phyloP scores from a whole-genome alignment of 2,329 filamentous ascomycete species.

The Harringtonia aguacate region DNA sequence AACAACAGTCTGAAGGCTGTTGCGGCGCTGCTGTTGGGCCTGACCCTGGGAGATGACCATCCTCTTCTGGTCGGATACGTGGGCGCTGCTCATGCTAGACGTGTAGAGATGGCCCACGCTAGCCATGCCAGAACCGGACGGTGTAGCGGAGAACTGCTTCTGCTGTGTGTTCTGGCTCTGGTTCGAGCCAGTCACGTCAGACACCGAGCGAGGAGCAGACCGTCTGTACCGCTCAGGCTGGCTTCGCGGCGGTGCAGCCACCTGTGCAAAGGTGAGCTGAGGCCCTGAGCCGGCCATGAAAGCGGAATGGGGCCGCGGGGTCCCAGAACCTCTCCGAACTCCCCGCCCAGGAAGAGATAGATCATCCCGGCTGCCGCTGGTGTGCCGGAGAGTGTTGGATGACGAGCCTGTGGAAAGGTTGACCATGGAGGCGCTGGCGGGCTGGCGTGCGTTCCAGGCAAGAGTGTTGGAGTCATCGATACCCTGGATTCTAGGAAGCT shows the following conservation, averaged over 20 bases:
- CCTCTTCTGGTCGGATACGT: conserved; percentile 23
- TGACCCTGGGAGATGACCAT: conserved; percentile 21
- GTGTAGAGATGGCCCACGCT: conserved; percentile 37
- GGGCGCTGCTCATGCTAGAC: conserved; percentile 31
- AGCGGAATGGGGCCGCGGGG: conserved; percentile 31
- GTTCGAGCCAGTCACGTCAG: conserved; percentile 29
- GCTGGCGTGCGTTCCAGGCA: conserved; percentile 16
- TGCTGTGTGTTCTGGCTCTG: conserved; percentile 7
- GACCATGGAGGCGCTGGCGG: conserved; percentile 26
- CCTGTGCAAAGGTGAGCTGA: conserved; percentile 44
- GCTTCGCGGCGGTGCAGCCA: conserved; percentile 52
- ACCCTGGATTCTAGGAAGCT: conserved; percentile 28
- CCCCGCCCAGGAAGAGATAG: conserved; percentile 28
- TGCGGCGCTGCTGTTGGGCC: conserved; percentile 28
- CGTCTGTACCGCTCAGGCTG: conserved; percentile 80
- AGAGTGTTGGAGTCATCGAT: conserved; percentile 16
- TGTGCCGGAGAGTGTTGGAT: conserved; percentile 18
- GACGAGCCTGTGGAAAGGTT: conserved; percentile 27
- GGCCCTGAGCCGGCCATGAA: conserved; percentile 24
- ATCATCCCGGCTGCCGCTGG: conserved; percentile 40
- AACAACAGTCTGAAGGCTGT: conserved; percentile 36
- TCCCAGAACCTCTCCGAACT: conserved; percentile 26
- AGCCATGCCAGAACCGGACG: conserved; percentile 43
- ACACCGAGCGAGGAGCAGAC: conserved; percentile 19
- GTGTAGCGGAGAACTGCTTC: conserved; percentile 23